Conservation (phyloP, 2,329 filamentous ascomycete species). For the Sporothrix phasma region DNA sequence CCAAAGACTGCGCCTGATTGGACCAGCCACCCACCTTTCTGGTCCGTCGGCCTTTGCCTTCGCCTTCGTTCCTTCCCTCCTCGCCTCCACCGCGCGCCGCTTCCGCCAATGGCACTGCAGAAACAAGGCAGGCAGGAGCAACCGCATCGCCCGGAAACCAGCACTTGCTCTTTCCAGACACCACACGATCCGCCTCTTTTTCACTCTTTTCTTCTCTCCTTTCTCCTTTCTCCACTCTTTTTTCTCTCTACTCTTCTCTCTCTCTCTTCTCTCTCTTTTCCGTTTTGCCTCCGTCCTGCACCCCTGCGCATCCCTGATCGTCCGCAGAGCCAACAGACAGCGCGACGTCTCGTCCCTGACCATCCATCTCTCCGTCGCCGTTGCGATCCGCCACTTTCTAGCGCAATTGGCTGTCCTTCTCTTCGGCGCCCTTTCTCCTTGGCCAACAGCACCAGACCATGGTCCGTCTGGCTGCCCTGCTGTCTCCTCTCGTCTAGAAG, state of each 20-base stretch:
- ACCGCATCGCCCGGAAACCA: neutral
- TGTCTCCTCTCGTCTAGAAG: neutral
- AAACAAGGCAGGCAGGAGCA: neutral
- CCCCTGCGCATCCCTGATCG: neutral
- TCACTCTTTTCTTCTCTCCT: neutral
- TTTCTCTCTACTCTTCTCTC: neutral
- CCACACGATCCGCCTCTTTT: neutral
- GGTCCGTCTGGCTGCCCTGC: conserved; percentile 12
- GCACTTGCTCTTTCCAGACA: neutral
- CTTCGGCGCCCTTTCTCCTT: neutral
- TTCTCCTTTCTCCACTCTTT: no score
- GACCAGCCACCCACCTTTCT: conserved; percentile 12
- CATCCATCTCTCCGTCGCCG: neutral
- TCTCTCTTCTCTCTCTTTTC: no score
- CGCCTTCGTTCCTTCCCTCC: neutral
- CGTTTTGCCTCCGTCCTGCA: neutral
- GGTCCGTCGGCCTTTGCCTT: neutral
- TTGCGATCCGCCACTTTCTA: neutral
- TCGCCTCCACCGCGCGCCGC: neutral
- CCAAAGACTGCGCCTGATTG: neutral
- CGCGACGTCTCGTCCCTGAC: neutral
- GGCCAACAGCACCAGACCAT: conserved; percentile 10
- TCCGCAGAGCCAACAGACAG: neutral
- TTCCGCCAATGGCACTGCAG: neutral
- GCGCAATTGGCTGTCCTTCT: neutral